Evolutionary conservation across 352 stramenopile genomes (phyloP), one percentile per base, ranked within the genome.

Genomic region (Aphanomyces stellatus): DNA sequence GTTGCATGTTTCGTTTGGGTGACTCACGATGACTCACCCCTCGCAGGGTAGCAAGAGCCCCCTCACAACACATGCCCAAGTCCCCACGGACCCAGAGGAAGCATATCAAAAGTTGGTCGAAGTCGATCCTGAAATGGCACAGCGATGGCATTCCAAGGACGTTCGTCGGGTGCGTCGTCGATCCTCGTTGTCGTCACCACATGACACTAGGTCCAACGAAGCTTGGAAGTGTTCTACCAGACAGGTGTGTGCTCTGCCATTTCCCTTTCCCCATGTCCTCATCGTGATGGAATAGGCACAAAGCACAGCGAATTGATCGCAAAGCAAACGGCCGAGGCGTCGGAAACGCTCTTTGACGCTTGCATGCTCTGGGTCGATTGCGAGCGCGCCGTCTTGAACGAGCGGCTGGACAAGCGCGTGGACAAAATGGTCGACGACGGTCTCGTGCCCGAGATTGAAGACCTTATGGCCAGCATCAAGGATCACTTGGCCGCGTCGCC

Each of bases 361-460:
- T 89, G 81, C 42, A 80, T 90, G 4, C 82, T 96, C 37, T 96
- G 87, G 88, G 76, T 96, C 19, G 76, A 91, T 62, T 90, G 85
- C 67, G 28, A 62, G 17, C 88, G 89, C 35, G 62, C 75, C 19
- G 76, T 85, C 42, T 71, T 96, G 7, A 72, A 78, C 33, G 72
- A 83, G 41, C 79, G 89, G 1, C 74, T 97, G 7, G 75, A 74
- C 15, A 81, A 72, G 61, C 76, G 89, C 10, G 53, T 72, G 6
- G 73, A 79, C 40, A 53, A 37, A 15, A 97, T 97, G 88, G 69
- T 97, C 57, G 72, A 68, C 6, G 74, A 69, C 25, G 90, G 90
- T 0, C 71, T 97, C 19, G 72, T 93, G 22, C 82, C 90, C 3
- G 85, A 96, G 71, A 91, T 96, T 72, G 74, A 76, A 30, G 46